Evolutionary conservation across 768 basidiomycete species (phyloP).

Genomic region (Suillus plorans): DNA sequence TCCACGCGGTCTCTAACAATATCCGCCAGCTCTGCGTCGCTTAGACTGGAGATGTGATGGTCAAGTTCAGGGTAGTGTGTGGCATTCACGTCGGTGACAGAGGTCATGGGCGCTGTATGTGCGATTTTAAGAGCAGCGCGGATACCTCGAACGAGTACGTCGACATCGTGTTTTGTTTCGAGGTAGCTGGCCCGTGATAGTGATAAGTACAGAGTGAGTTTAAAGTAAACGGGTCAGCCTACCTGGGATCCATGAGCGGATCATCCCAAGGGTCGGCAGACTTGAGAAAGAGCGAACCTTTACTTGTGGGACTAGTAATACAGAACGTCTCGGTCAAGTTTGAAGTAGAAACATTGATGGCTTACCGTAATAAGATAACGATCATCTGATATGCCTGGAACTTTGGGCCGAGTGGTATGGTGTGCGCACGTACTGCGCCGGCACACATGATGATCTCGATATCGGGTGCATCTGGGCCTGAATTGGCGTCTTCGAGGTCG

Average conservation of each 20-base stretch:
- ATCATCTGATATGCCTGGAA: constrained; percentile 21
- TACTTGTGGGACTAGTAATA: constrained; percentile 41
- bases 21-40: constrained; percentile 35
- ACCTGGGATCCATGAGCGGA: constrained; percentile 47
- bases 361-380: constrained; percentile 25
- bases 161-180: constrained; percentile 39
- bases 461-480: constrained; percentile 29
- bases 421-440: background rate
- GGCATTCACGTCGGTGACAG: constrained; percentile 33
- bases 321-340: background rate
- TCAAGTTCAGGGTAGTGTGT: constrained; percentile 34
- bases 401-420: background rate
- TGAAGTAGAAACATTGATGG: background rate
- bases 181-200: constrained; percentile 36
- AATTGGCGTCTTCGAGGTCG: constrained; percentile 29
- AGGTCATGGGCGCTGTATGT: constrained; percentile 37
- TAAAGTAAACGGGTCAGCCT: constrained; percentile 16
- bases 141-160: constrained; percentile 40
- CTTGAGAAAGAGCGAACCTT: constrained; percentile 39
- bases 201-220: constrained; percentile 12
- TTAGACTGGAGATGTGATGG: constrained; percentile 33
- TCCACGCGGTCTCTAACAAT: constrained; percentile 34
- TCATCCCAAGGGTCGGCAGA: constrained; percentile 41
- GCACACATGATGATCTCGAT: constrained; percentile 27
- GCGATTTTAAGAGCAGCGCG: constrained; percentile 38